A percentile compares a stretch with the other conserved stretches of the same genome.
Conservation (phyloP, 2,329 filamentous ascomycete species). For the Eurotiales sp. region DNA sequence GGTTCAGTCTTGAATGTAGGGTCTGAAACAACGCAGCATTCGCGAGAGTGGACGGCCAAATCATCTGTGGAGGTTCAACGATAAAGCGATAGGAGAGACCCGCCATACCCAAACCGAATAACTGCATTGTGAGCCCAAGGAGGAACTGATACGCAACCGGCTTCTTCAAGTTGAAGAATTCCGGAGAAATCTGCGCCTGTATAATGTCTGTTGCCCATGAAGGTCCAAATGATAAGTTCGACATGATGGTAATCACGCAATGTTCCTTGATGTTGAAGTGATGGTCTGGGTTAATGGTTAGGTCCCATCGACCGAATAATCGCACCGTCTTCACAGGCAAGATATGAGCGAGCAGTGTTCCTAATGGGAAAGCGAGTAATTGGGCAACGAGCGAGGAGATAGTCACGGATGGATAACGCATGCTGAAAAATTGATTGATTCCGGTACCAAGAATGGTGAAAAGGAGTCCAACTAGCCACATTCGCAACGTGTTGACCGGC, state of each 20-base stretch:
- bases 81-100: slow-evolving; percentile 34
- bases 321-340: slow-evolving; percentile 34
- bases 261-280: slow-evolving; percentile 49
- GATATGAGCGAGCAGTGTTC: slow-evolving; percentile 36
- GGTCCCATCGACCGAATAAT: slow-evolving; percentile 19
- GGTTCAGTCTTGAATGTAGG: slow-evolving; percentile 33
- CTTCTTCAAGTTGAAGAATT: slow-evolving; percentile 36
- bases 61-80: slow-evolving; percentile 35
- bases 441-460: slow-evolving; percentile 39
- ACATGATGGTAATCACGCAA: slow-evolving; percentile 46
- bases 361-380: slow-evolving; percentile 43
- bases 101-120: slow-evolving; percentile 38
- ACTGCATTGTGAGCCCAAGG: slow-evolving; percentile 34
- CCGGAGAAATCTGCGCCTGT: slow-evolving; percentile 31
- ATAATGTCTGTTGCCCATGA: slow-evolving; percentile 40
- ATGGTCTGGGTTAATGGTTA: slow-evolving; percentile 39
- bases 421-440: slow-evolving; percentile 47
- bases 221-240: slow-evolving; percentile 45
- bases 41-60: slow-evolving; percentile 35
- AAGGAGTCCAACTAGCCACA: slow-evolving; percentile 45
- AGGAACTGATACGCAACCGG: slow-evolving; percentile 35
- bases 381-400: slow-evolving; percentile 47
- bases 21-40: slow-evolving; percentile 33
- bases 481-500: slow-evolving; percentile 30
- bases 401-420: slow-evolving; percentile 45